These are phyloP conservation scores for Elsinoe perseae DNA, from an alignment of 2,329 filamentous ascomycete genomes.

Conservation along the genomic window DNA sequence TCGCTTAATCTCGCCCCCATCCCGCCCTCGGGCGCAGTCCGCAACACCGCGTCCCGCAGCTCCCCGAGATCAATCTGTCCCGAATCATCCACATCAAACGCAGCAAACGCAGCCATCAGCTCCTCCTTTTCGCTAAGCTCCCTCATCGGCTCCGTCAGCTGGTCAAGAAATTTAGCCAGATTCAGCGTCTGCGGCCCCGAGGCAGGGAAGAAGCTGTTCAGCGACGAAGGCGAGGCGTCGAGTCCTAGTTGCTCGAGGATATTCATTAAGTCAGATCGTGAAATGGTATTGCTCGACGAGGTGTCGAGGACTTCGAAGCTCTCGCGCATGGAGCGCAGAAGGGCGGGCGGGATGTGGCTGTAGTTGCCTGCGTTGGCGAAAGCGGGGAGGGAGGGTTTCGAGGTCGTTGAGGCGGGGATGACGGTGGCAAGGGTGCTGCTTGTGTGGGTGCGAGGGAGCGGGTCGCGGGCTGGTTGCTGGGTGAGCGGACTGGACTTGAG, in stretches of 20 bases:
- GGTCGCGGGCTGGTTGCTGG: conserved; percentile 25
- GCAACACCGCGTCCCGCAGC: conserved; percentile 71
- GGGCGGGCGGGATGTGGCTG: conserved; percentile 67
- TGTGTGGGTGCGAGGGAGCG: conserved; percentile 32
- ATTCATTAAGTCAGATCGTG: conserved; percentile 73
- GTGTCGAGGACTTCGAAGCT: conserved; percentile 90
- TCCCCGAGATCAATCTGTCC: conserved; percentile 82
- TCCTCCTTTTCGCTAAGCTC: conserved; percentile 71
- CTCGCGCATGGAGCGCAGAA: conserved; percentile 81
- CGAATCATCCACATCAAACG: conserved; percentile 92
- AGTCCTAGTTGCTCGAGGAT: conserved; percentile 83
- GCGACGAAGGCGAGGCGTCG: conserved; percentile 60
- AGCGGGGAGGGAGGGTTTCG: conserved; percentile 18
- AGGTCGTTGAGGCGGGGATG: conserved; percentile 28
- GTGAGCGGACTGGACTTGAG: conserved; percentile 12
- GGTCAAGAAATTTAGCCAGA: conserved; percentile 78
- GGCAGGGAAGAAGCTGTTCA: conserved; percentile 76
- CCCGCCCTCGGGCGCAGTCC: conserved; percentile 72
- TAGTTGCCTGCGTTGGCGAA: conserved; percentile 45
- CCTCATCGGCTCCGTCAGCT: conserved; percentile 64
- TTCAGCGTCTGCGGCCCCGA: conserved; percentile 52
- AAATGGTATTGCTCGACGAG: conserved; percentile 76
- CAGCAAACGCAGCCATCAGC: conserved; percentile 80
- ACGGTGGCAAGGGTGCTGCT: conserved; percentile 27
- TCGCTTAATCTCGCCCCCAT: conserved; percentile 53